Evolutionary conservation across 129 eudicot genomes (phyloP), one percentile per base, ranked within the genome.

Genomic region (Chrysanthemum seticuspe): DNA sequence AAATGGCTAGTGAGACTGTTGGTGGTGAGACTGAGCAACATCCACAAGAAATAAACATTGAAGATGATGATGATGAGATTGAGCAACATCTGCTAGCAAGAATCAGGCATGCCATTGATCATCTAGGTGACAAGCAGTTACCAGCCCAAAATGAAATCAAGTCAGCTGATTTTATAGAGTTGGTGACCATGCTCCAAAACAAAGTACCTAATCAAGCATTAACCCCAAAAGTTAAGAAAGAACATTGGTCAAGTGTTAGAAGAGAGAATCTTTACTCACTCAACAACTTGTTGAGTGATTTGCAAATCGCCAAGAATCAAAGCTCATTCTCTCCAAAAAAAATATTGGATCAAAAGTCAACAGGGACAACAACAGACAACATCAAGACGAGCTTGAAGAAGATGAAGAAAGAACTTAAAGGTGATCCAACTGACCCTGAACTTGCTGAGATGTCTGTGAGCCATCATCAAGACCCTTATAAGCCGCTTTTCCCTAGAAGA

Each of bases 191-290:
- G 0, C 82, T 81, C 27, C 1, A 2, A 49, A 3, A 2, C 14
- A 47, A 3, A 6, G 10, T 51, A 21, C 27, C n/a, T 16, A 40
- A 2, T 40, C 9, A 40, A 40, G 9, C 7, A 0, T 0, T 0
- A 40, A 40, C 47, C 1, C 47, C 47, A 40, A 6, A 40, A 40
- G 47, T 36, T 36, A 0, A 36, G 7, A 1, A 8, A 40, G 19
- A 15, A 4, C 16, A 50, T 18, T 52, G 68, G 67, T 10, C 2
- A 18, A 54, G 72, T 25, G 11, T 53, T 5, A 74, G 78, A 58
- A 83, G 83, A 57, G 85, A 72, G 13, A 73, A 70, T 47, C 85
- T 83, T 62, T 83, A 83, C 68, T 10, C 23, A 23, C 85, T 86
- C 68, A 65, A 70, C 68, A 83, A 86, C 56, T 47, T 80, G 11